These are phyloP conservation scores for Fusarium tricinctum DNA, from an alignment of 2,329 filamentous ascomycete genomes.

Conservation along the genomic window DNA sequence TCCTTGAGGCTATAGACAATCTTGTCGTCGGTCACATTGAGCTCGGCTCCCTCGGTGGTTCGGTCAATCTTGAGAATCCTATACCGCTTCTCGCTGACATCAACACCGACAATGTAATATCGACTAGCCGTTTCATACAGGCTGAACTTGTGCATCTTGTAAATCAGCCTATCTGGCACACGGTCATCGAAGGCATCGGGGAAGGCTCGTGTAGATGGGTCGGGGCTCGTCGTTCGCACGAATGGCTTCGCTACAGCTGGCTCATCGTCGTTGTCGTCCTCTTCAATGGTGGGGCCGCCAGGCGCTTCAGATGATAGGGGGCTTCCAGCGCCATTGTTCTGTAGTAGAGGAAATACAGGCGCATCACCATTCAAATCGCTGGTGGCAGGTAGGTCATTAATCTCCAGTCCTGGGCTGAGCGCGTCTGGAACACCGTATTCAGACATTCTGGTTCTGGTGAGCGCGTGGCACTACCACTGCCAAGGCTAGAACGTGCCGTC, in stretches of 20 bases:
- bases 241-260: conserved; percentile 70
- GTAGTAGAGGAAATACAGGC: conserved; percentile 55
- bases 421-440: conserved; percentile 46
- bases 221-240: conserved; percentile 67
- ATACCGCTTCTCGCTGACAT: conserved; percentile 89
- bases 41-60: conserved; percentile 80
- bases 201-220: conserved; percentile 54
- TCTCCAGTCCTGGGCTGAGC: conserved; percentile 37
- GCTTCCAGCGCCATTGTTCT: conserved; percentile 54
- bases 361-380: conserved; percentile 40
- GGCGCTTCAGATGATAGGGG: conserved; percentile 47
- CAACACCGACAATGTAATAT: conserved; percentile 94
- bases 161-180: conserved; percentile 58
- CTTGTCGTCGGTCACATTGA: conserved; percentile 92
- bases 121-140: conserved; percentile 94
- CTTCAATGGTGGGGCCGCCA: conserved; percentile 48
- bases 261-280: conserved; percentile 71
- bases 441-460: conserved; percentile 41
- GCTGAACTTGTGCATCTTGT: conserved; percentile 96
- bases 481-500: conserved; percentile 8
- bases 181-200: conserved; percentile 54
- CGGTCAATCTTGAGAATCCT: conserved; percentile 95
- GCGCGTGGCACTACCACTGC: conserved; percentile 26
- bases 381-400: conserved; percentile 34
- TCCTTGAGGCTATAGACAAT: conserved; percentile 93